Base-by-base conservation (phyloP, 2,329 filamentous ascomycete species). In the Pseudocercospora cruenta region DNA sequence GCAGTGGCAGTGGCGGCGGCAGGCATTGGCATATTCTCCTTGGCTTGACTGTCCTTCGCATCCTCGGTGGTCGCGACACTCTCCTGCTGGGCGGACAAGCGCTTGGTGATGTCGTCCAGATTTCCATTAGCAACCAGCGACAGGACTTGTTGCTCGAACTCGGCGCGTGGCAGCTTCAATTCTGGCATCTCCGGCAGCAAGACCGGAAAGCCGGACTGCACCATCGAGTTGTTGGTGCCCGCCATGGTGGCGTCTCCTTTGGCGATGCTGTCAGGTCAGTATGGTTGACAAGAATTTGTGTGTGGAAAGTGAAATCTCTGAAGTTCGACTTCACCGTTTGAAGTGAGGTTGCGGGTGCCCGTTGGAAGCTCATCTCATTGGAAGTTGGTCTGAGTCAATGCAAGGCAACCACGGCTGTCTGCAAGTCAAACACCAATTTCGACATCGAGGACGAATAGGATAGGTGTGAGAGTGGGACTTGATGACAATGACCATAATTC, bases 201-300 rank as follows among this genome's bases (percentile, higher is more conserved):
- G 66, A 71, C 67, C 2, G 68, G 67, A 31, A 73, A 73, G 43
- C 60, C 70, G 22, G 70, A 70, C 33, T 72, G 61, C 51, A 69
- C 39, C 58, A 67, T 16, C 12, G 55, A 64, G 51, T 67, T 55
- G 57, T 60, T 45, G 12, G 31, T 26, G 47, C 58, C 49, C 16
- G 63, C 39, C 63, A 65, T 65, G 49, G 9, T 53, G 58, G 31
- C 9, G n/a, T 10, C 4, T 19, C 16, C 45, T 21, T 49, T 51
- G 47, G 47, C 19, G n/a, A 51, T 39, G 47, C n/a, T 51, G 19
- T 49, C 1, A 9, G n/a, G 8, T 16, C 36, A n/a, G 16, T 39
- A 4, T 39, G 14, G 4, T 3, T 39, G 36, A 39, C 36, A n/a
- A 39, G 14, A 39, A 39, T 16, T 12, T 39, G 36, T n/a, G 36